Evolutionary conservation across 2,329 filamentous ascomycete genomes (phyloP).

Genomic region (Colletotrichum sp.): DNA sequence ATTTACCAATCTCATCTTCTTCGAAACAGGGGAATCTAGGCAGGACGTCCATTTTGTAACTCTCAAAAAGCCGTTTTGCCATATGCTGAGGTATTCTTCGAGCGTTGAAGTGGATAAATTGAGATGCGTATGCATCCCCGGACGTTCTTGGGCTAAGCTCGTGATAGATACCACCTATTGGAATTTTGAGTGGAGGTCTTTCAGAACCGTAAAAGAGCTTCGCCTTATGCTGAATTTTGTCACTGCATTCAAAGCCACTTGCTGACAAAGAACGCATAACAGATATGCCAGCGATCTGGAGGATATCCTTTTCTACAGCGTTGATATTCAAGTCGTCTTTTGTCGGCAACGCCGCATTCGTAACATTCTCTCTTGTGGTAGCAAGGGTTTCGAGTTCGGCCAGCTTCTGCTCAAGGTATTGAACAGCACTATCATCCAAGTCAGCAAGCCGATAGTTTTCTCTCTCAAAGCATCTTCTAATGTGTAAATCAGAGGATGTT

Average conservation of each 20-base stretch:
- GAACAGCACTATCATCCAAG: neutral
- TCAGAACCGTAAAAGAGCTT: conserved; percentile 27
- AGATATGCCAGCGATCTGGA: neutral
- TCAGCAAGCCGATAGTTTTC: neutral
- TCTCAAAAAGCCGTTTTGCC: neutral
- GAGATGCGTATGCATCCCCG: neutral
- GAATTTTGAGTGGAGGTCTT: conserved; percentile 26
- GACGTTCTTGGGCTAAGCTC: neutral
- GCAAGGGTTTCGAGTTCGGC: neutral
- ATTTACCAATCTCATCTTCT: neutral
- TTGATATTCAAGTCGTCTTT: neutral
- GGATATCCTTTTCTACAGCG: neutral
- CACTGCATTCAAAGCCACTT: neutral
- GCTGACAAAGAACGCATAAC: neutral
- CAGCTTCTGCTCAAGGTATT: neutral
- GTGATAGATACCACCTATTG: conserved; percentile 22
- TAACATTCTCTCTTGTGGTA: neutral
- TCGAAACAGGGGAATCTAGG: neutral
- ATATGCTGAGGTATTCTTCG: neutral
- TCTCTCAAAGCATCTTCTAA: neutral
- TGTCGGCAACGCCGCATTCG: neutral
- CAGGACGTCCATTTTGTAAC: neutral
- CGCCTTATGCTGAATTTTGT: conserved; percentile 5
- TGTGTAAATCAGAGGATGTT: neutral
- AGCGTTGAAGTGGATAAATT: neutral